These are phyloP conservation scores for Trifolium pratense DNA, from an alignment of 306 rosid species.

Conservation along the genomic window DNA sequence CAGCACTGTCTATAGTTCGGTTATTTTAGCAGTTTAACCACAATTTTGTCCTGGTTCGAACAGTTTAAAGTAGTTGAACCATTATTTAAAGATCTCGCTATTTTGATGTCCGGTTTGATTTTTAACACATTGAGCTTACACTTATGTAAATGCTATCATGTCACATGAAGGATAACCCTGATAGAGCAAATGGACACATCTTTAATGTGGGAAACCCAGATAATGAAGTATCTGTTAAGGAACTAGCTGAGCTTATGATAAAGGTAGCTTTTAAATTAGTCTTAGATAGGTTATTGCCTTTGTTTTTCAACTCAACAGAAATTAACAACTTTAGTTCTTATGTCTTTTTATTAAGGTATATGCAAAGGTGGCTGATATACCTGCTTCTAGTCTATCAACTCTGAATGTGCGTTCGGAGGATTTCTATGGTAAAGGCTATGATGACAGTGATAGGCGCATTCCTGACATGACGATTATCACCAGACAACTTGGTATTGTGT, in stretches of 20 bases:
- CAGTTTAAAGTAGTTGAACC: background rate
- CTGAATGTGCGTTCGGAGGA: slow-evolving; percentile 64
- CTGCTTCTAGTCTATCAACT: slow-evolving; percentile 65
- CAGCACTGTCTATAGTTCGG: too few species aligned
- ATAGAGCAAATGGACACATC: slow-evolving; percentile 75
- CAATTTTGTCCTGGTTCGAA: background rate
- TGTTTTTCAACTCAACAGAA: background rate
- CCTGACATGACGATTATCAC: slow-evolving; percentile 87
- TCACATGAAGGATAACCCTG: slow-evolving; percentile 74
- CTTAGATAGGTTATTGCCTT: background rate
- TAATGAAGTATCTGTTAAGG: slow-evolving; percentile 82
- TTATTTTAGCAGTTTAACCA: too few species aligned
- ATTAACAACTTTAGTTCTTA: slow-evolving; percentile 4
- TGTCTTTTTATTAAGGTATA: slow-evolving; percentile 55
- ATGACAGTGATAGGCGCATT: slow-evolving; percentile 85
- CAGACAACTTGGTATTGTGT: slow-evolving; percentile 72
- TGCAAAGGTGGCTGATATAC: slow-evolving; percentile 70
- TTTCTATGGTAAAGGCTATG: slow-evolving; percentile 86
- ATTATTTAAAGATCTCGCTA: background rate
- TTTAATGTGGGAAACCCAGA: slow-evolving; percentile 89
- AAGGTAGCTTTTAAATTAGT: slow-evolving; percentile 48
- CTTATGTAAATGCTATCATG: slow-evolving; percentile 35
- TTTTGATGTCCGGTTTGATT: background rate
- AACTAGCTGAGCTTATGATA: slow-evolving; percentile 85
- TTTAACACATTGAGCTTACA: background rate